These are phyloP conservation scores for Ceraceosorus bombacis DNA, from an alignment of 1,284 basidiomycete genomes.

Conservation along the genomic window DNA sequence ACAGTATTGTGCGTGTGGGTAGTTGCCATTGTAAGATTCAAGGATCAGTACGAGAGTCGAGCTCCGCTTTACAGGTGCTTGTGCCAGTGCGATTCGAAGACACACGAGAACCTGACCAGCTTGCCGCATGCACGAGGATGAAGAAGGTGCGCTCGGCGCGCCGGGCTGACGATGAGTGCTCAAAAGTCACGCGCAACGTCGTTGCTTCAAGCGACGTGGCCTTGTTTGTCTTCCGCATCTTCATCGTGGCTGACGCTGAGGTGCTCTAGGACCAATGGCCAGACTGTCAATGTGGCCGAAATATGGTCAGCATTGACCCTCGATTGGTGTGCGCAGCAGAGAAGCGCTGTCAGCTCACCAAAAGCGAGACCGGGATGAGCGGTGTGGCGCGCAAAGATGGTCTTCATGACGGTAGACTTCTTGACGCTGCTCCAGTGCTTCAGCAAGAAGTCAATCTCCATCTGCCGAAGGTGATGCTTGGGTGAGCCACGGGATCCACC, in stretches of 20 bases:
- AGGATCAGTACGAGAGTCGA: too few relatives aligned
- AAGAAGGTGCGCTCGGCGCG: too few relatives aligned
- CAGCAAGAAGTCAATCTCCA: slow-evolving; percentile 37
- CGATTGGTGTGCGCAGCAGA: slow-evolving; percentile 32
- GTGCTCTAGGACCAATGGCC: neutral
- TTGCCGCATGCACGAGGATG: too few relatives aligned
- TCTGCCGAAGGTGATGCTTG: slow-evolving; percentile 9
- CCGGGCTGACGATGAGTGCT: neutral
- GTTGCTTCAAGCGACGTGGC: neutral
- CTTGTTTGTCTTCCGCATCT: neutral
- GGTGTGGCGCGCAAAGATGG: slow-evolving; percentile 54
- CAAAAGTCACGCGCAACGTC: neutral
- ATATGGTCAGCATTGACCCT: slow-evolving; percentile 14
- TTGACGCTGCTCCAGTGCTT: slow-evolving; percentile 72
- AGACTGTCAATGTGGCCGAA: neutral
- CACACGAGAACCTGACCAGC: too few relatives aligned
- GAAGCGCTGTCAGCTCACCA: slow-evolving; percentile 37
- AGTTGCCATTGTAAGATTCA: too few relatives aligned
- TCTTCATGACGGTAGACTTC: slow-evolving; percentile 67
- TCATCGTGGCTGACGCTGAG: neutral
- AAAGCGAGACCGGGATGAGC: slow-evolving; percentile 35
- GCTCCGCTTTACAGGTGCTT: too few relatives aligned
- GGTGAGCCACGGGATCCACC: neutral
- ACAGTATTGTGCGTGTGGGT: too few relatives aligned
- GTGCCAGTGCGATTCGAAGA: too few relatives aligned